A percentile compares a stretch with the other conserved stretches of the same genome.
phyloP scores from a whole-genome alignment of 805 yeast genomes.

The Starmerella ratchasimensis region DNA sequence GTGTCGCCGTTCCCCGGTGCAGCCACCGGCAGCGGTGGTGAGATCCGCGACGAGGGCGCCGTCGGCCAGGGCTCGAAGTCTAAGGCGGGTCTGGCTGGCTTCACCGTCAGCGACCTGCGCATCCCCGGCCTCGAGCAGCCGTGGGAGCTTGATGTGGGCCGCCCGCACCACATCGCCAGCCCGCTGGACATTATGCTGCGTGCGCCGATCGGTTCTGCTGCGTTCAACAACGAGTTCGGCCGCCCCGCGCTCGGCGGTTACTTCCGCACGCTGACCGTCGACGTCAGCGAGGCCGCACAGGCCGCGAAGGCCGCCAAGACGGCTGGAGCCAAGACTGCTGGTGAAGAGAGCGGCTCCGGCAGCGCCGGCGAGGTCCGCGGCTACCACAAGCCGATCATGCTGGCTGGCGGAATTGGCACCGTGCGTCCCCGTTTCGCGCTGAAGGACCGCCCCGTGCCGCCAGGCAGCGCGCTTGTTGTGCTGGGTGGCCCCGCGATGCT shows the following conservation, averaged over 20 bases:
- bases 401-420: constrained; percentile 98
- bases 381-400: constrained; percentile 96
- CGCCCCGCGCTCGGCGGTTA: constrained; percentile 95
- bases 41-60: constrained; percentile 98
- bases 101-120: constrained; percentile 74
- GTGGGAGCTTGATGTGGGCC: constrained; percentile 87
- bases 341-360: no score
- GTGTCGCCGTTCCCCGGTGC: constrained; percentile 99
- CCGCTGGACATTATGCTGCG: constrained; percentile 89
- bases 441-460: constrained; percentile 75
- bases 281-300: constrained; percentile 48
- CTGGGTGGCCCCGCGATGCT: constrained; percentile 97
- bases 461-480: constrained; percentile 83
- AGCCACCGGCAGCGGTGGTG: constrained; percentile 99
- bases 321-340: no score
- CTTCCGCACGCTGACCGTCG: constrained; percentile 85
- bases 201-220: constrained; percentile 96
- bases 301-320: no score
- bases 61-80: constrained; percentile 97
- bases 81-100: constrained; percentile 92
- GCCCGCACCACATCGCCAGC: constrained; percentile 85
- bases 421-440: constrained; percentile 86
- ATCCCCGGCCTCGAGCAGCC: constrained; percentile 83
- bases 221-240: constrained; percentile 97
- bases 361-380: constrained; percentile 60